Evolutionary conservation across 768 basidiomycete species (phyloP).

Genomic region (Trametes cinnabarina): DNA sequence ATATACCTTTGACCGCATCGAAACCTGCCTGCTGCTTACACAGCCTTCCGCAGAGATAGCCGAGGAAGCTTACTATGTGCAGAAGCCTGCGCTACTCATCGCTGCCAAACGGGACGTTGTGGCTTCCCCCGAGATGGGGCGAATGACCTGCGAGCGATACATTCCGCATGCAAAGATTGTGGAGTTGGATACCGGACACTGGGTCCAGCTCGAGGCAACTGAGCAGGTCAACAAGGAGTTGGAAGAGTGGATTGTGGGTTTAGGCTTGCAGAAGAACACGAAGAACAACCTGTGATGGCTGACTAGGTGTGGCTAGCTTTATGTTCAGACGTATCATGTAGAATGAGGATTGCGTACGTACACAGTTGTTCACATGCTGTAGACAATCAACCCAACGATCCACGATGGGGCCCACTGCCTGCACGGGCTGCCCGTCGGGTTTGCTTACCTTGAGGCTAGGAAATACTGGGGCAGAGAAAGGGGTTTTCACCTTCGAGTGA

Average conservation of each 20-base stretch:
- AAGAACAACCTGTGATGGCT: background rate
- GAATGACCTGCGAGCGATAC: slow-evolving; percentile 25
- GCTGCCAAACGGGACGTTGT: slow-evolving; percentile 36
- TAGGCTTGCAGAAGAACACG: background rate
- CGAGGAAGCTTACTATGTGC: slow-evolving; percentile 25
- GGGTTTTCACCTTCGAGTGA: too few species aligned
- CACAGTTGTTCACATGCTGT: too few species aligned
- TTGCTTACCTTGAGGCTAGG: too few species aligned
- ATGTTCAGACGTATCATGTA: too few species aligned
- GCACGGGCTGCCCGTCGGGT: too few species aligned
- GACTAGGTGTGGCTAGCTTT: too few species aligned
- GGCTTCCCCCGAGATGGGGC: slow-evolving; percentile 25
- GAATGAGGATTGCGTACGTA: background rate
- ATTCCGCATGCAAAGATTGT: slow-evolving; percentile 28
- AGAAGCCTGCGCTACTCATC: slow-evolving; percentile 37
- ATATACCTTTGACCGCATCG: background rate
- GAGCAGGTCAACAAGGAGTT: slow-evolving; percentile 35
- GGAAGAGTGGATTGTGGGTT: slow-evolving; percentile 29
- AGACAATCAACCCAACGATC: too few species aligned
- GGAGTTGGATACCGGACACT: slow-evolving; percentile 40
- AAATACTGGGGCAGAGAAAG: too few species aligned
- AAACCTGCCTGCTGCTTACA: background rate
- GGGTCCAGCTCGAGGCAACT: slow-evolving; percentile 34
- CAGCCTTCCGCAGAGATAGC: slow-evolving; percentile 6
- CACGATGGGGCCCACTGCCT: too few species aligned